phyloP scores from a whole-genome alignment of 768 basidiomycete species.

The Butyriboletus loyo region DNA sequence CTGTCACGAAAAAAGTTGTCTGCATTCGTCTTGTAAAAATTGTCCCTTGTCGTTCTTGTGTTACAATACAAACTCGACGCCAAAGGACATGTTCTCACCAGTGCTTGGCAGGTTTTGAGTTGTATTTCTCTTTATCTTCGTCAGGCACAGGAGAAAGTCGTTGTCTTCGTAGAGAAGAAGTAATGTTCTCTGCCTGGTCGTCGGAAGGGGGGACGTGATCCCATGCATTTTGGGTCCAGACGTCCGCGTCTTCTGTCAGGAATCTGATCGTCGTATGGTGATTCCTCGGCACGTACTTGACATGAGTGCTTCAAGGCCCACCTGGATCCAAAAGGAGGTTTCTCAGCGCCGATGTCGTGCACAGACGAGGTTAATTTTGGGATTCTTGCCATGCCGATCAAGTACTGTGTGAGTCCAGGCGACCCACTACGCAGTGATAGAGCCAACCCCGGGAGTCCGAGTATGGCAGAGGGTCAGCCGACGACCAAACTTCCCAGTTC shows the following conservation, averaged over 20 bases:
- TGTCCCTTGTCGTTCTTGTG: slow-evolving; percentile 62
- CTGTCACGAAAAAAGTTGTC: slow-evolving; percentile 93
- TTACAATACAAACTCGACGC: slow-evolving; percentile 27
- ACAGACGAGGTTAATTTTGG: slow-evolving; percentile 58
- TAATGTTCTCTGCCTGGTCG: slow-evolving; percentile 75
- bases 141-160: slow-evolving; percentile 67
- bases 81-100: slow-evolving; percentile 48
- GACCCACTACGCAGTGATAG: neutral
- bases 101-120: slow-evolving; percentile 67
- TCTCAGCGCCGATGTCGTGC: slow-evolving; percentile 49
- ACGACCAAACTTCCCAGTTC: neutral
- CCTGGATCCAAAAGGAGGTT: slow-evolving; percentile 75
- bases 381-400: slow-evolving; percentile 17
- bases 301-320: slow-evolving; percentile 19
- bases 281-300: neutral
- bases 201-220: slow-evolving; percentile 83
- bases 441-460: neutral
- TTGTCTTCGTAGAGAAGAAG: slow-evolving; percentile 68
- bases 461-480: neutral
- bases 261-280: slow-evolving; percentile 43
- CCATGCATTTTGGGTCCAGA: slow-evolving; percentile 90
- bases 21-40: slow-evolving; percentile 84
- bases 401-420: neutral
- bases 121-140: slow-evolving; percentile 67
- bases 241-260: slow-evolving; percentile 63